phyloP scores from a whole-genome alignment of 257 asterid species.

The Misopates orontium region DNA sequence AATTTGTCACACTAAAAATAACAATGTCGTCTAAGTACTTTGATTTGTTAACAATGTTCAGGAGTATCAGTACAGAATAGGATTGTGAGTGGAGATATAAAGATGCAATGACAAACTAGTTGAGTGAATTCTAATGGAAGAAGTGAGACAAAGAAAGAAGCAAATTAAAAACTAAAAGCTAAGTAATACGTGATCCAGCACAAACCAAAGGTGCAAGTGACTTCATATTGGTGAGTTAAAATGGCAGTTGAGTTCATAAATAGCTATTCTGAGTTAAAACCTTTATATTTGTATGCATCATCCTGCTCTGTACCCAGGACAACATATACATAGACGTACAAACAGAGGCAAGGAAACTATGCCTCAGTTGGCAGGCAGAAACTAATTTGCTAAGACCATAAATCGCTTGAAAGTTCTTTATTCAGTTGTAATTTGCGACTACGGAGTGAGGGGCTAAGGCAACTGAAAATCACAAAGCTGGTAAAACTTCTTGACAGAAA shows the following conservation, averaged over 20 bases:
- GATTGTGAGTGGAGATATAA: neutral
- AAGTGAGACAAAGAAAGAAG: neutral
- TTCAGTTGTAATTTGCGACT: neutral
- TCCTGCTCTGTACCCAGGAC: neutral
- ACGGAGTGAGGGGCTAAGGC: neutral
- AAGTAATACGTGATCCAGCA: neutral
- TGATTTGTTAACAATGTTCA: neutral
- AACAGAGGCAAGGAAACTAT: neutral
- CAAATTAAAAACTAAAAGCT: neutral
- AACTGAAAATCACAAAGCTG: neutral
- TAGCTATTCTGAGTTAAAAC: neutral
- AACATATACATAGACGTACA: neutral
- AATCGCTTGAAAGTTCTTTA: slow-evolving; percentile 2
- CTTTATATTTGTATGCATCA: neutral
- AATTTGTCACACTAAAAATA: slow-evolving; percentile 10
- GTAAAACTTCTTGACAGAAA: slow-evolving; percentile 1
- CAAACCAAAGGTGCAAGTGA: neutral
- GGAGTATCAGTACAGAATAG: slow-evolving; percentile 1
- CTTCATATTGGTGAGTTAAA: slow-evolving; percentile 5
- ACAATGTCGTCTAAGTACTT: neutral
- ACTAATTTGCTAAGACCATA: slow-evolving; percentile 1
- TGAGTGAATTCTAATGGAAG: slow-evolving; percentile 3
- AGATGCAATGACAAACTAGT: neutral
- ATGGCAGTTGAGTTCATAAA: neutral
- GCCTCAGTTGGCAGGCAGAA: slow-evolving; percentile 5